Evolutionary conservation across 2,329 filamentous ascomycete species (phyloP).

Genomic region (Gaeumannomyces sp.): DNA sequence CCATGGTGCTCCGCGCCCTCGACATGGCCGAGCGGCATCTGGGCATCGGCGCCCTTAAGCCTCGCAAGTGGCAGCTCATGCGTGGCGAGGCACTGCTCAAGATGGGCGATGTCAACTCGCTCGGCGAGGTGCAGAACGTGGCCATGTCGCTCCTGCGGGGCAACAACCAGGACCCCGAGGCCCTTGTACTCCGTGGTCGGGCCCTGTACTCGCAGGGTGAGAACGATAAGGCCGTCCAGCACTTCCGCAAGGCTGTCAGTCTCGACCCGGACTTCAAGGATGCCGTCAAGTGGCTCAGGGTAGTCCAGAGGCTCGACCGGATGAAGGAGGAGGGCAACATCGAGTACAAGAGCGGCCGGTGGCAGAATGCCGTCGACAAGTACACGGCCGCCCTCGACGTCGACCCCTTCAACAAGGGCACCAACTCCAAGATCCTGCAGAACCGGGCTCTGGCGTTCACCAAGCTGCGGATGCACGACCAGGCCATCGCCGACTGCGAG

Average conservation of each 20-base stretch:
- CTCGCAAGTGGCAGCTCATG: slow-evolving; percentile 91
- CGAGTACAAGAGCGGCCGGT: slow-evolving; percentile 80
- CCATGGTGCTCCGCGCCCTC: slow-evolving; percentile 86
- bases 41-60: slow-evolving; percentile 67
- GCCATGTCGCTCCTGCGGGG: slow-evolving; percentile 79
- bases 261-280: slow-evolving; percentile 89
- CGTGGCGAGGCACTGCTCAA: slow-evolving; percentile 86
- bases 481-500: slow-evolving; percentile 80
- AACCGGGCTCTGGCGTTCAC: slow-evolving; percentile 84
- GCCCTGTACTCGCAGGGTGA: slow-evolving; percentile 88
- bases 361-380: slow-evolving; percentile 73
- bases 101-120: slow-evolving; percentile 82
- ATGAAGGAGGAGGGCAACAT: slow-evolving; percentile 92
- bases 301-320: slow-evolving; percentile 84
- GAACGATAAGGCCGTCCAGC: slow-evolving; percentile 88
- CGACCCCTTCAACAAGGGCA: slow-evolving; percentile 82
- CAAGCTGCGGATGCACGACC: slow-evolving; percentile 76
- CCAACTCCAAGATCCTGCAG: slow-evolving; percentile 89
- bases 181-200: slow-evolving; percentile 79
- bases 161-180: slow-evolving; percentile 91
- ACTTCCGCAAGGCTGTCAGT: slow-evolving; percentile 82
- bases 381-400: slow-evolving; percentile 79
- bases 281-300: slow-evolving; percentile 80
- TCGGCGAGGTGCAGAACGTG: slow-evolving; percentile 88
- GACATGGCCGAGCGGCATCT: slow-evolving; percentile 83